Evolutionary conservation across 257 asterid species (phyloP), one percentile per base, ranked within the genome.

Genomic region (Solanum chilense): DNA sequence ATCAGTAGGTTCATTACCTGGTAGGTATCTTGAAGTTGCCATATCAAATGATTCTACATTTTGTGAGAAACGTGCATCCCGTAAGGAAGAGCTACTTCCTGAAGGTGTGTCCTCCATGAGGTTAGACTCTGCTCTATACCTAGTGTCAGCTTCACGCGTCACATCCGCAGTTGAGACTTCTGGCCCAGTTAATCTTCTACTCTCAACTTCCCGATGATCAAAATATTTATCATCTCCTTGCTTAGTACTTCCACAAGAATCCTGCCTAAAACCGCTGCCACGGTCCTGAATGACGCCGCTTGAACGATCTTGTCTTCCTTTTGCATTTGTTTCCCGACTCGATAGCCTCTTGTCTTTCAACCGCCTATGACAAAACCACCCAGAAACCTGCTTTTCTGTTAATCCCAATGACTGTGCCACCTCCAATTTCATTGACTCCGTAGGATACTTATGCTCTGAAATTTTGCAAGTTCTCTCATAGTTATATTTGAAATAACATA

Each of bases 321-420:
- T 86, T 86, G 86, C 88, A 86, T 88, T 18, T 74, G 82, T 90
- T 83, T 92, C 94, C 33, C 91, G 96, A 83, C 87, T 88, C 71
- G 69, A 33, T 88, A 92, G 47, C 88, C 87, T 94, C 93, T 97
- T 96, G 91, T 96, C 99, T 89, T 95, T 96, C 91, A 96, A 90
- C 91, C 99, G 93, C 84, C 98, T 91, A 89, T 97, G 99, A 86
- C 99, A 97, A 92, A 97, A 97, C 99, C 99, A 97, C 58, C 98
- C 99, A 12, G 99, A 93, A 66, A 97, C 93, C 92, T 96, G 99
- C 91, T 95, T 97, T 89, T 97, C 99, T 20, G 99, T 93, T 93
- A 97, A 89, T 45, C 99, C 98, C 75, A 93, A 89, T 64, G 96
- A 88, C 92, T 89, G 92, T 3, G 98, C 98, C 84, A 96, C 90